Base-by-base conservation (phyloP, 768 basidiomycete species). In the Psilocybe cyanescens region DNA sequence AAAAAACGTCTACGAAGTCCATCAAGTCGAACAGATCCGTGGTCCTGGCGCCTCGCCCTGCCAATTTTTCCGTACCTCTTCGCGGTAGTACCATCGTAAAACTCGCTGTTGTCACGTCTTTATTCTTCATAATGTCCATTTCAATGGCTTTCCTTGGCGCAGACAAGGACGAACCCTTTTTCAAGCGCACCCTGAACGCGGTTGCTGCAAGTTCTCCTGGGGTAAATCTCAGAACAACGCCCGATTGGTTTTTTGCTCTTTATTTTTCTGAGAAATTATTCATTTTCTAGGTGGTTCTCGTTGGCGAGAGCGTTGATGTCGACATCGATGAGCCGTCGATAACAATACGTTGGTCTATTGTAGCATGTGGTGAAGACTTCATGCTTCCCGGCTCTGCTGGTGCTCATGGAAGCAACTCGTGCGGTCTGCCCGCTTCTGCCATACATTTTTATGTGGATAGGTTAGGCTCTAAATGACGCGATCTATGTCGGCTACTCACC, bases 321-420 rank as follows among this genome's bases (percentile, higher is more conserved):
- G 86, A 87, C 64, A 71, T 86, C 8, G 85, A 86, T 60, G 85
- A 87, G 64, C 85, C 85, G 1, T 78, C 84, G 0, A 66, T 87
- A 30, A 81, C 81, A 8, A 76, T 87, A 45, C 81, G 83, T 6
- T 87, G 85, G 85, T 81, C 82, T 33, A 77, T 87, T 35, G 63
- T 83, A 17, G 83, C 79, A 1, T 87, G 86, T 67, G 86, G 86
- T 16, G 63, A 72, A 12, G 76, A 63, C 1, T 78, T 74, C 58
- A 72, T 83, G 29, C 78, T 86, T 14, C 70, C 77, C 17, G 79
- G 78, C 4, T 83, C 84, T 12, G 70, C 73, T 57, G 83, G 82
- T 16, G 62, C 77, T 7, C 83, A 85, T 64, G 81, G 79, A 28
- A 80, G 78, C 47, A 60, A 60, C 0, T 54, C 54, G 0, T 87